A percentile compares a stretch with the other conserved stretches of the same genome.
These are phyloP conservation scores for Candida smagusa DNA, from an alignment of 1,139 yeast species.

Conservation along the genomic window DNA sequence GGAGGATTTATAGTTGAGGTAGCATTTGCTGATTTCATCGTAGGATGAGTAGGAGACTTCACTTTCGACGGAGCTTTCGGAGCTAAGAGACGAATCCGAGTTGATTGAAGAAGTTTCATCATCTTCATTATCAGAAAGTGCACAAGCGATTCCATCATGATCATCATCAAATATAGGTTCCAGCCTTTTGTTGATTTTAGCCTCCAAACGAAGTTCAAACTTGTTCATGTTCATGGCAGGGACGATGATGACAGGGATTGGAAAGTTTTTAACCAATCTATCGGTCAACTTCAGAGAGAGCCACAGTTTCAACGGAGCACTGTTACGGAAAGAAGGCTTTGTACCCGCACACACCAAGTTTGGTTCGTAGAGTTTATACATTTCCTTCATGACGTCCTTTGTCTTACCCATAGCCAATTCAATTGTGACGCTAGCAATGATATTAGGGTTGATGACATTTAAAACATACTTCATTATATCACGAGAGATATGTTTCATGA, in stretches of 20 bases:
- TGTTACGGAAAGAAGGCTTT: slow-evolving; percentile 43
- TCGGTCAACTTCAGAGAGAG: slow-evolving; percentile 60
- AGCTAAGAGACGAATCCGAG: slow-evolving; percentile 18
- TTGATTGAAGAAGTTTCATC: slow-evolving; percentile 18
- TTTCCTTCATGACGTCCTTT: slow-evolving; percentile 54
- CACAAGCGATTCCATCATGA: slow-evolving; percentile 1
- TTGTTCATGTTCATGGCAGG: slow-evolving; percentile 62
- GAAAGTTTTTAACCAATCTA: slow-evolving; percentile 57
- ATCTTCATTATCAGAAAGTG: slow-evolving; percentile 1
- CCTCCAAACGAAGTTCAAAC: slow-evolving; percentile 23
- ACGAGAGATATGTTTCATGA: slow-evolving; percentile 31
- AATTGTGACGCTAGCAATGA: slow-evolving; percentile 54
- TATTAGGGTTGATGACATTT: slow-evolving; percentile 45
- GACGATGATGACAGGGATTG: slow-evolving; percentile 66
- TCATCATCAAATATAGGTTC: slow-evolving; percentile 7
- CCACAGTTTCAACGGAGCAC: slow-evolving; percentile 59
- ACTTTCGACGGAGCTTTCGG: slow-evolving; percentile 18
- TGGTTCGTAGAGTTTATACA: slow-evolving; percentile 63
- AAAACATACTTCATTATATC: slow-evolving; percentile 47
- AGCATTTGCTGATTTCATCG: slow-evolving; percentile 37
- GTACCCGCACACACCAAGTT: slow-evolving; percentile 61
- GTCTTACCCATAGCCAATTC: slow-evolving; percentile 64
- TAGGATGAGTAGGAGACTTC: slow-evolving; percentile 36
- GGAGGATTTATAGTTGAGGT: slow-evolving; percentile 26
- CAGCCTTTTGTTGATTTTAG: slow-evolving; percentile 18